Evolutionary conservation across 495 filamentous ascomycete species (phyloP), one percentile per base, ranked within the genome.

Genomic region (Penicillium cataractarum): DNA sequence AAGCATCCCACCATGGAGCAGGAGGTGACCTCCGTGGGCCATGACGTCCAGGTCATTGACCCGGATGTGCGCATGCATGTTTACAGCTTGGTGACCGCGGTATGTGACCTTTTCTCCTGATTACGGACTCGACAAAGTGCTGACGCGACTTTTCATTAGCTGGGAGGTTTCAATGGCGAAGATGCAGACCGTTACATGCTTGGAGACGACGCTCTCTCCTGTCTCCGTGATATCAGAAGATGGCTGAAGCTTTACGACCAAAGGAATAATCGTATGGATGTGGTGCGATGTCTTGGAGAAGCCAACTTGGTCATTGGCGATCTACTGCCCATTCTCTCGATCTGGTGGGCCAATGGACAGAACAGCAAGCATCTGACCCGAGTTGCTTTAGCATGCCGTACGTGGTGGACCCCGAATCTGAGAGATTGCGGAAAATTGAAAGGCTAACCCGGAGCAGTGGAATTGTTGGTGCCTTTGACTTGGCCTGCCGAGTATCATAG

Each of bases 181-280:
- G 87, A 92, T 74, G 90, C 90, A 55, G 92, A 90, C 49, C 82
- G 82, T 59, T 99, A 99, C 75, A 83, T 89, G 7, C 87, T 98
- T 50, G 96, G 96, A 70, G 93, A 98, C 71, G 94, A 97, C 75
- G 93, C 96, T 8, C 75, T 96, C 64, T 91, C 93, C 53, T 93
- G 92, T 76, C 82, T 99, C 57, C 90, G 93, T 55, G 96, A 99
- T 76, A 82, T 98, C 44, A 92, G 92, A 65, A 89, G 87, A 84
- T 98, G 96, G 96, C 78, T 99, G 67, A 92, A 90, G 71, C 82
- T 96, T 60, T 96, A 96, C 82, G 96, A 99, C 72, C 90, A 96
- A 71, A 96, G 95, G 73, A 86, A 89, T 57, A 96, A 96, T 69
- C 89, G 95, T 58, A 89, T 96, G 84, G 96, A 99, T 76, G 96